Evolutionary conservation across 441 rosid genomes (phyloP), one percentile per base, ranked within the genome.

Genomic region (Arabidopsis hybrid): DNA sequence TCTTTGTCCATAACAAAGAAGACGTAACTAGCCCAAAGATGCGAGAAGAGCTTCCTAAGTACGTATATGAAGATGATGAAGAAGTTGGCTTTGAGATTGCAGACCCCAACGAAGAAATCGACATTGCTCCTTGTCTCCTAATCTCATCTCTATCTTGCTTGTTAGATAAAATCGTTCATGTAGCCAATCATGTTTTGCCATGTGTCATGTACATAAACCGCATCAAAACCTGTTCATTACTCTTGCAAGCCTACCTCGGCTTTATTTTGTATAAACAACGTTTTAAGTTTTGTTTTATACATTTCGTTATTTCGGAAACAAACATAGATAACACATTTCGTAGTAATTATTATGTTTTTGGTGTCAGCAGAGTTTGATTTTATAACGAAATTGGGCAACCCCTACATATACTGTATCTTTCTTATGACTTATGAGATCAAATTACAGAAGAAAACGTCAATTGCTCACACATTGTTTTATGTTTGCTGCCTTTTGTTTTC

Each of bases 1-100:
- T 71, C 18, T 65, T 51, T 40, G 36, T 11, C 63, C 76, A 51
- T 52, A 13, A 52, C n/a, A 71, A 60, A 52, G 80, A 77, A 71
- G 31, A 66, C 43, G 31, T 50, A 66, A 69, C 7, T 13, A 18
- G n/a, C 4, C 57, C 50, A 7, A 32, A 40, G 43, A 31, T n/a
- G 21, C 9, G 67, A 14, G 62, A 29, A n/a, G 56, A 31, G 57
- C 43, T 58, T 18, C 16, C 45, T 40, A 76, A 32, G n/a, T 58
- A 50, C 58, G 12, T 65, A 58, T 21, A 21, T 7, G 57, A 63
- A 69, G 32, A 56, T 1, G 70, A 75, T 9, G 60, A 51, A 56
- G 53, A 64, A 57, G 56, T 31, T 9, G 72, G 57, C 21, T 34
- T 58, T 71, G 77, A 67, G 66, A 45, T 52, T 36, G 53, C 73